Evolutionary conservation across 2,329 filamentous ascomycete species (phyloP), one percentile per base, ranked within the genome.

Genomic region (Epichloe hybrida): DNA sequence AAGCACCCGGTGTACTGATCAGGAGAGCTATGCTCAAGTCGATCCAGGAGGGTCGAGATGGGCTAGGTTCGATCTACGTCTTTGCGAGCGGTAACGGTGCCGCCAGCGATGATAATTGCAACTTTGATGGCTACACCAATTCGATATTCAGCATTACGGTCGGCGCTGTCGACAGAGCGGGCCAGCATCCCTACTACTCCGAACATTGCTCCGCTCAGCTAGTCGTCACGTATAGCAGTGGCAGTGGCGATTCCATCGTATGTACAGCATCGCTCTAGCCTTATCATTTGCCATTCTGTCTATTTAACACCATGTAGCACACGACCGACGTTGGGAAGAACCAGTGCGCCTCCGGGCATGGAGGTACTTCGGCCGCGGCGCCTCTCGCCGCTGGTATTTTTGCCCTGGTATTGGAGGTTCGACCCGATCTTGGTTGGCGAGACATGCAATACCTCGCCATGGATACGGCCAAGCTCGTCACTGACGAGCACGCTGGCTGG

Each of bases 61-160:
- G 89, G 3, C 80, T 83, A 49, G 93, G 93, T 8, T 95, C 88
- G 31, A 86, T 98, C 57, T 98, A 89, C 62, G 93, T 98, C 50
- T 98, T 98, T 67, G 93, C 93, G 42, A 69, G 91, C 57, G 93
- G 93, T 53, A 98, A 98, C 62, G 93, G 93, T 52, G 94, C 91
- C 9, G 73, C 75, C 3, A 80, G 74, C 56, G 90, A 87, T 45
- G 93, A 98, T 66, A 97, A 98, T 69, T 98, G 93, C 76, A 98
- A 98, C 66, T 98, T 98, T 65, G 93, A 98, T 64, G 93, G 93
- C 39, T 98, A 98, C 69, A 98, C 93, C 53, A 98, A 98, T 72
- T 96, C 90, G 64, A 98, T 98, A 60, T 98, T 97, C 75, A 96
- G 89, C 65, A 93, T 98, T 59, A 95, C 90, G 0, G 89, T 98